Evolutionary conservation across 1,284 basidiomycete genomes (phyloP), one percentile per base, ranked within the genome.

Genomic region (Fomitopsis palustris): DNA sequence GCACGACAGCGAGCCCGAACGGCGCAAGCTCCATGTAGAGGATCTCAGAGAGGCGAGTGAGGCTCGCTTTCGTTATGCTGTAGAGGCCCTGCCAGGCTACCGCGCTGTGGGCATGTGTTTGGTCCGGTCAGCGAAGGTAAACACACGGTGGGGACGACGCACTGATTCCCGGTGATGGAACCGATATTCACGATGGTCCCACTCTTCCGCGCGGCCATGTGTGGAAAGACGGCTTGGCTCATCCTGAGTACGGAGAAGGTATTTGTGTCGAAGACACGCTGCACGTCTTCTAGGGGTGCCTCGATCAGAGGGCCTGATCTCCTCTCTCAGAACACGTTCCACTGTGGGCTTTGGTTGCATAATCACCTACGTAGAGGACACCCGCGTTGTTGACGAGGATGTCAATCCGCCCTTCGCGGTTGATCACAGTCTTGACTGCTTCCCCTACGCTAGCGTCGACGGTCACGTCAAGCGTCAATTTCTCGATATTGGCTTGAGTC

Each of bases 121-220:
- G 21, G 38, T 19, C 25, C 37, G 29, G 3, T 8, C 14, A 33
- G 8, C 10, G 23, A 17, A 10, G 7, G 25, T 19, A 17, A 9
- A 5, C 37, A n/a, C 1, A 53, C 52, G 25, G 23, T 8, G 42
- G 29, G n/a, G 16, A 21, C 12, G 16, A 8, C 21, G 76, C 82
- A 84, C 82, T 82, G 72, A 42, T 84, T 78, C 5, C 82, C 90
- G 14, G 80, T 82, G 43, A 90, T 72, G 1, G 86, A 89, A 17
- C 90, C 88, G 23, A 92, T 82, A 67, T 91, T 92, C 54, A 93
- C 79, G 58, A 93, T 83, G 17, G 83, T 70, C 0, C 91, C 90
- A 27, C 75, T 75, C 59, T 76, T 77, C 39, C 78, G 78, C 54
- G 79, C 67, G 6, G 86, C 84, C 90, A 93, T 93, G 66, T 84